These are phyloP conservation scores for Puccinia novopanici DNA, from an alignment of 1,284 basidiomycete genomes.

Conservation along the genomic window DNA sequence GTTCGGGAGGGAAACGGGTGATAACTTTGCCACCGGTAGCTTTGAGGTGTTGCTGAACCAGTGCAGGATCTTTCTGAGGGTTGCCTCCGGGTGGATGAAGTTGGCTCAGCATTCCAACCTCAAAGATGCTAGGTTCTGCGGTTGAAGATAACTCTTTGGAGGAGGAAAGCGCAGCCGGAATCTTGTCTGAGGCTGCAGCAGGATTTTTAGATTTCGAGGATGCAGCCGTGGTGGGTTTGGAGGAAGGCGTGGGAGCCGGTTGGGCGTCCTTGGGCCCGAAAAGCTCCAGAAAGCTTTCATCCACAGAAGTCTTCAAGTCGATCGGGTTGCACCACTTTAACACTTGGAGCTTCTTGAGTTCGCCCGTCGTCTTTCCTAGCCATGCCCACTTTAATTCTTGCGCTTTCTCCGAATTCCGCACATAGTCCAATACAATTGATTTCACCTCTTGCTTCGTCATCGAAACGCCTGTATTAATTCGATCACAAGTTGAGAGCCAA, in stretches of 20 bases:
- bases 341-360: conserved; percentile 54
- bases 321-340: conserved; percentile 82
- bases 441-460: conserved; percentile 36
- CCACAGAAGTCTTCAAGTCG: conserved; percentile 84
- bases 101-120: conserved; percentile 89
- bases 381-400: conserved; percentile 19
- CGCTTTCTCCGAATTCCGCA: conserved; percentile 10
- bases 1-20: conserved; percentile 98
- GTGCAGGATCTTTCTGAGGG: conserved; percentile 76
- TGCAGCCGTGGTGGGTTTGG: conserved; percentile 58
- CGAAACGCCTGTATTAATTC: conserved; percentile 17
- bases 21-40: conserved; percentile 81
- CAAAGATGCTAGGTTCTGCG: conserved; percentile 70
- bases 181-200: conserved; percentile 69
- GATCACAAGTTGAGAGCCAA: background rate
- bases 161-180: conserved; percentile 50
- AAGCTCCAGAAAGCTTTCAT: conserved; percentile 71
- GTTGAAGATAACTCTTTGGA: background rate
- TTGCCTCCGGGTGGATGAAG: conserved; percentile 95
- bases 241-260: conserved; percentile 56
- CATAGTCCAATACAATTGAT: conserved; percentile 25
- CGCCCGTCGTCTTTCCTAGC: conserved; percentile 53
- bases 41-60: conserved; percentile 79
- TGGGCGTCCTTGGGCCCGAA: conserved; percentile 72
- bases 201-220: conserved; percentile 54